phyloP scores from a whole-genome alignment of 768 basidiomycete species.

The Mycena pura region DNA sequence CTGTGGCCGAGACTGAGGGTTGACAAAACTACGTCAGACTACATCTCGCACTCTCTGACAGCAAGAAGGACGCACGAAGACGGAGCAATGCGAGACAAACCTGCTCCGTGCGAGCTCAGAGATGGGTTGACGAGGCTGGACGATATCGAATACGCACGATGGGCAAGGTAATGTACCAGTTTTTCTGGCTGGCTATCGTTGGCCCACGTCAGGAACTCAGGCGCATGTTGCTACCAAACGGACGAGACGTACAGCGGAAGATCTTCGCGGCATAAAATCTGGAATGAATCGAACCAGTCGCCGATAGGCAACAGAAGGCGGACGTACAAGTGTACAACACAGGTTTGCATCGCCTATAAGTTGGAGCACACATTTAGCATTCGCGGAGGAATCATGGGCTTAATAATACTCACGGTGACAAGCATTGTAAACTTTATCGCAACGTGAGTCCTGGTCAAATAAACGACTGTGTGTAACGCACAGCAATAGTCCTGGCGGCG shows the following conservation, averaged over 20 bases:
- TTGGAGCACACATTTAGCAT: not conserved
- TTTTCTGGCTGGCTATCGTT: not conserved
- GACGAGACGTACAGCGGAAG: too few species aligned
- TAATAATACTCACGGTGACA: conserved; percentile 10
- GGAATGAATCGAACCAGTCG: too few species aligned
- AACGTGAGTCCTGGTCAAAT: not conserved
- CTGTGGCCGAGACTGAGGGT: not conserved
- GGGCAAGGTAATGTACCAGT: not conserved
- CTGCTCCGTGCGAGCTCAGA: not conserved
- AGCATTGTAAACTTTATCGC: conserved; percentile 14
- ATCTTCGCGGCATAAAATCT: too few species aligned
- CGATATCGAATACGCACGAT: not conserved
- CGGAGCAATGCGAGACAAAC: not conserved
- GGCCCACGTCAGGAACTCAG: too few species aligned
- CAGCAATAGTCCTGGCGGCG: conserved; percentile 16
- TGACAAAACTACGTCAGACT: not conserved
- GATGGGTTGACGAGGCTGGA: not conserved
- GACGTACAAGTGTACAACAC: conserved; percentile 33
- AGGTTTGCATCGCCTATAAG: conserved; percentile 34
- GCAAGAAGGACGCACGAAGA: not conserved
- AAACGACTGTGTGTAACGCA: not conserved
- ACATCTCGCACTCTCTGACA: too few species aligned
- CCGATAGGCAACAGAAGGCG: not conserved
- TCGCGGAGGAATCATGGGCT: too few species aligned
- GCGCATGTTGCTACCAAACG: too few species aligned